Evolutionary conservation across 2,329 filamentous ascomycete species (phyloP), one percentile per base, ranked within the genome.

Genomic region (Fusarium sp.): DNA sequence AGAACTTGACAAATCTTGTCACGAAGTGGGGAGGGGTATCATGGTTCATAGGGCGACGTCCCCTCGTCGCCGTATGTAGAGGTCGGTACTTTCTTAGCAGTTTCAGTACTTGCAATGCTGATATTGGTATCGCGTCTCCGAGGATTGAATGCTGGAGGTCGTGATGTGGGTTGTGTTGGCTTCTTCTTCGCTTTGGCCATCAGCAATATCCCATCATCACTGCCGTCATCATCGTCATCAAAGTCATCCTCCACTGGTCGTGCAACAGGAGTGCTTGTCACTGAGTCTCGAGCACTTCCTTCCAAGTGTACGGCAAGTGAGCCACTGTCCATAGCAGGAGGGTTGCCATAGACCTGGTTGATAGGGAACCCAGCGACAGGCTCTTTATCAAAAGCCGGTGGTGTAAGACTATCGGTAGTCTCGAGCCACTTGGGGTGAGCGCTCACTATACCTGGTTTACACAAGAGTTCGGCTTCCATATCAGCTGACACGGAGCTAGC

Each of bases 401-500:
- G 85, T 8, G 86, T 88, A 8, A 88, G 79, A 3, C 85, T 86
- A 63, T 88, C 86, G 3, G 83, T 83, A 2, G 85, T 84, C 53
- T 87, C 83, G 26, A 88, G 79, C 2, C 85, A 76, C 13, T 84
- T 80, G 3, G 81, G 77, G 19, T 80, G 80, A 5, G 63, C 71
- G 49, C 79, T 80, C 8, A 86, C 79, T 7, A 82, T 78, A 7
- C 83, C 84, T 11, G 85, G 86, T 22, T 79, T 81, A 55, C 84
- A 79, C 5, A 89, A 79, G 39, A 89, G 87, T 49, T 91, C 89
- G 2, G 84, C 87, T 65, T 91, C 89, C 22, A 85, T 80, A 69
- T 90, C 89, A 1, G 86, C 87, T 15, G 88, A 91, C 11, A 90
- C 84, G 4, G 89, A 91, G 72, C 88, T 90, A 10, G 88, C 87